Percentiles rank a stretch among this genome's conserved stretches.
These are phyloP conservation scores for Rubus idaeus DNA, from an alignment of 306 rosid species.

Conservation along the genomic window DNA sequence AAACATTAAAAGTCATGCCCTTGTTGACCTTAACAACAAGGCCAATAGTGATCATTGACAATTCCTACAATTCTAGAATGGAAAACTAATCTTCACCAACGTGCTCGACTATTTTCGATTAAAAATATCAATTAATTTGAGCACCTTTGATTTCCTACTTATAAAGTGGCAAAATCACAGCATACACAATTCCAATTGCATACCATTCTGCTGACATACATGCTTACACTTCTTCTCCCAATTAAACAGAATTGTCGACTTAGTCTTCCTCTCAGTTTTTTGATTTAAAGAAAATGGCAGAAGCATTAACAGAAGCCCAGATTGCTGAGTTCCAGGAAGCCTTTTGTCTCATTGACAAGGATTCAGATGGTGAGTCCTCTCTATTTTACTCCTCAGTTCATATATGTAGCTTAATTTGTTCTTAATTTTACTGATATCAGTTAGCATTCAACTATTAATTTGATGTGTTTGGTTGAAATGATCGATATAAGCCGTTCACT, in stretches of 20 bases:
- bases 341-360: slow-evolving; percentile 48
- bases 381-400: not conserved
- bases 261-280: not conserved
- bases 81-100: not conserved
- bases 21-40: not conserved
- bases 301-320: slow-evolving; percentile 40
- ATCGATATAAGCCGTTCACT: not conserved
- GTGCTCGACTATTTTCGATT: not conserved
- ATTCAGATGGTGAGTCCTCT: slow-evolving; percentile 42
- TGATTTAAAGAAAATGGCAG: slow-evolving; percentile 32
- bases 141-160: not conserved
- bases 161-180: not conserved
- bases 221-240: not conserved
- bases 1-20: not conserved
- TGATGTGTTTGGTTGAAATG: not conserved
- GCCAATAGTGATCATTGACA: not conserved
- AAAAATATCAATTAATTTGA: not conserved
- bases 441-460: not conserved
- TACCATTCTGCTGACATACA: not conserved
- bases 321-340: slow-evolving; percentile 54
- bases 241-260: not conserved
- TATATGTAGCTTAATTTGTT: not conserved
- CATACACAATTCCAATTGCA: not conserved
- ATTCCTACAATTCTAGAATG: not conserved
- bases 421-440: not conserved